Evolutionary conservation across 306 rosid genomes (phyloP).

Genomic region (Betula pendula): DNA sequence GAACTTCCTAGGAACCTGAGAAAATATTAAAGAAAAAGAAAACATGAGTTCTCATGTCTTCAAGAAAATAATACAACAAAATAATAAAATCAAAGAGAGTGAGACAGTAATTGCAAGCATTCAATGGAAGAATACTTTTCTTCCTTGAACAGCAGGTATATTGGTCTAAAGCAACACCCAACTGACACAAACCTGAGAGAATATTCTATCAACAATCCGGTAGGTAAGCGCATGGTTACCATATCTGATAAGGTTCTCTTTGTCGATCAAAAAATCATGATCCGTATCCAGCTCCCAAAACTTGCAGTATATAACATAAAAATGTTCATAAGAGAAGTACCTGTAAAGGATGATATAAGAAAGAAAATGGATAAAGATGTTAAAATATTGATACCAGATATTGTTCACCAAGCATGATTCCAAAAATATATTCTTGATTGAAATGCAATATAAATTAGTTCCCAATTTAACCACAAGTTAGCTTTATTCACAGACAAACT

Average conservation of each 20-base stretch:
- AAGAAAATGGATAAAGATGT: not conserved
- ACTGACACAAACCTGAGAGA: slow-evolving; percentile 83
- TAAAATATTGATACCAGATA: not conserved
- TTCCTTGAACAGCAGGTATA: slow-evolving; percentile 23
- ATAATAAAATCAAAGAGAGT: not conserved
- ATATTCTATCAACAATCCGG: slow-evolving; percentile 97
- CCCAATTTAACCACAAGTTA: slow-evolving; percentile 7
- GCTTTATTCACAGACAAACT: slow-evolving; percentile 17
- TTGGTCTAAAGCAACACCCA: slow-evolving; percentile 30
- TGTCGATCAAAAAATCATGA: slow-evolving; percentile 96
- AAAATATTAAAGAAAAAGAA: slow-evolving; percentile 23
- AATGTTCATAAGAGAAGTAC: slow-evolving; percentile 97
- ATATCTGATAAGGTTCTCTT: slow-evolving; percentile 96
- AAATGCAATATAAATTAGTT: slow-evolving; percentile 15
- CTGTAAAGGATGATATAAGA: slow-evolving; percentile 38
- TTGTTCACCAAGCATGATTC: not conserved
- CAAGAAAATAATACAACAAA: slow-evolving; percentile 5
- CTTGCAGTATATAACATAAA: slow-evolving; percentile 98
- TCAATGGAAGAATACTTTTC: slow-evolving; percentile 4
- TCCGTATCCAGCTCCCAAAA: slow-evolving; percentile 99
- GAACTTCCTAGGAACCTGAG: slow-evolving; percentile 91
- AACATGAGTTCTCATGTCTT: slow-evolving; percentile 20
- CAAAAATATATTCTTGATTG: slow-evolving; percentile 8
- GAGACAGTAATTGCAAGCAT: not conserved
- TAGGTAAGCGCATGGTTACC: slow-evolving; percentile 99